These are phyloP conservation scores for Rubus idaeus DNA, from an alignment of 306 rosid species.

Conservation along the genomic window DNA sequence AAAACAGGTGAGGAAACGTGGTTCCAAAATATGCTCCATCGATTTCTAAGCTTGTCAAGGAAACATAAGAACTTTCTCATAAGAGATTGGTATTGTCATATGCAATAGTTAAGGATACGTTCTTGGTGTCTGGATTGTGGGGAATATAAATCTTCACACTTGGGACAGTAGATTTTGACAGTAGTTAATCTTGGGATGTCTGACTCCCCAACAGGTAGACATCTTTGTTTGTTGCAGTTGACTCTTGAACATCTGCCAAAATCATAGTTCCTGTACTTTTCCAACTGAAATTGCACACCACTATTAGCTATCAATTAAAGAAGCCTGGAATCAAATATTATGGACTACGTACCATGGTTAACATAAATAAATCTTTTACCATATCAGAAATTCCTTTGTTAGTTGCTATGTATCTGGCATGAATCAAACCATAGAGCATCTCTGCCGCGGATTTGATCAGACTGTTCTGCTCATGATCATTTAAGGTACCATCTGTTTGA, in stretches of 20 bases:
- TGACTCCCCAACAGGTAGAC: constrained; percentile 74
- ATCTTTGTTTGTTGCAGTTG: constrained; percentile 72
- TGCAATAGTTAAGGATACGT: constrained; percentile 53
- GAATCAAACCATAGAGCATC: constrained; percentile 80
- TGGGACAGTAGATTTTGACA: constrained; percentile 77
- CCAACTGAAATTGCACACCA: constrained; percentile 41
- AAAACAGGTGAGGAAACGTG: constrained; percentile 62
- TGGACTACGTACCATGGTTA: too few species aligned
- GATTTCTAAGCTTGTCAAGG: constrained; percentile 43
- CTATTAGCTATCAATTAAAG: not conserved
- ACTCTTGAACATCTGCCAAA: constrained; percentile 79
- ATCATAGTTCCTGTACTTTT: constrained; percentile 69
- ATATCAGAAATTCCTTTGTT: constrained; percentile 69
- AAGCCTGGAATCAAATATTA: not conserved
- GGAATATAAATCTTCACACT: constrained; percentile 64
- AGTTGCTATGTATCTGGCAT: constrained; percentile 65
- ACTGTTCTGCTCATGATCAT: constrained; percentile 66
- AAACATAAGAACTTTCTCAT: not conserved
- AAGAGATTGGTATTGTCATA: not conserved
- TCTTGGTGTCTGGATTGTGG: constrained; percentile 83
- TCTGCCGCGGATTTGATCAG: constrained; percentile 68
- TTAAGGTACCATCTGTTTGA: constrained; percentile 47
- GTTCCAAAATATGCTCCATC: constrained; percentile 78
- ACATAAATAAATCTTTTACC: constrained; percentile 36
- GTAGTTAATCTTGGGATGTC: constrained; percentile 68